Evolutionary conservation across 495 filamentous ascomycete species (phyloP), one percentile per base, ranked within the genome.

Genomic region (Glarea lozoyensis): DNA sequence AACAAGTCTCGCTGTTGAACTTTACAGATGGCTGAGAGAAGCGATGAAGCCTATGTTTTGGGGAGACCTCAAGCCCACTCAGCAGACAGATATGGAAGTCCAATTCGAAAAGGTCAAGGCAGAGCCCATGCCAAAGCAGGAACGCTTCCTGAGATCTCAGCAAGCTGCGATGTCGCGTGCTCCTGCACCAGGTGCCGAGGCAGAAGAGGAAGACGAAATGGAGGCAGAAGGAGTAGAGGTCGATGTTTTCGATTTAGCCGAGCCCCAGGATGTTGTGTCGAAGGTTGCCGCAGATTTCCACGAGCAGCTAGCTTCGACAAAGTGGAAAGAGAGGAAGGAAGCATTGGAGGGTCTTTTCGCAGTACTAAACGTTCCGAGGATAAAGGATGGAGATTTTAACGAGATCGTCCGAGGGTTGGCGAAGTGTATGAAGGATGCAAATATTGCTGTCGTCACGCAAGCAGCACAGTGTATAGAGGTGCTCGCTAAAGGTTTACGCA

Each of bases 271-370:
- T 60, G 83, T 95, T 2, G 55, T 87, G 37, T 70, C 80, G n/a
- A 94, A 92, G 53, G 62, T 96, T 9, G 84, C 92, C 1, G 78
- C 78, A 16, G 75, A 88, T 56, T 85, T 95, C 42, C 68, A 75
- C 35, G 92, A 97, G 20, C 80, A 82, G 31, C 63, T 97, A 24
- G 78, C 71, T 1, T 95, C 88, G 25, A 76, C 88, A 10, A 99
- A 97, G 55, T 99, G 93, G 93, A 97, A 97, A 59, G 93, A 99
- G 53, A 76, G 93, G 45, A 97, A 97, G 64, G 93, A 99, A 37
- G 84, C 87, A 0, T 65, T 96, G 20, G 93, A 99, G 45, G 89
- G 79, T 5, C 65, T 96, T 2, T 81, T 82, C 54, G 69, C 69
- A 10, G 69, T 76, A 7, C 62, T 93, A 41, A 94, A 97, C 56